These are phyloP conservation scores for Aureobasidium sp. DNA, from an alignment of 2,329 filamentous ascomycete genomes.

Conservation along the genomic window DNA sequence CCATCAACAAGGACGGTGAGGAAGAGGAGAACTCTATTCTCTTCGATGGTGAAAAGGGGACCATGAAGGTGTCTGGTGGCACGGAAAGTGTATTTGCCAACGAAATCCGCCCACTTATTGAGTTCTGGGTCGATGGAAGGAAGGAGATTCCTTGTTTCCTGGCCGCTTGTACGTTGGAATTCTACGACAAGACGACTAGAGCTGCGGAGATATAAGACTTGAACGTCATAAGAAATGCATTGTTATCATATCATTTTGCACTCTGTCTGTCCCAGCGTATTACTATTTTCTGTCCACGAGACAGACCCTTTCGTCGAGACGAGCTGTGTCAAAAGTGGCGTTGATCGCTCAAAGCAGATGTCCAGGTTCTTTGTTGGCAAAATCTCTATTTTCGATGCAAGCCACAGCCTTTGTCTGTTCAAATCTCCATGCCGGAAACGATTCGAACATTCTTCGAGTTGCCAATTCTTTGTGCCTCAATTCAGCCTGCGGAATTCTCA, in stretches of 20 bases:
- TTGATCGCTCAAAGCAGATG: background rate
- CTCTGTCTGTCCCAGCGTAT: background rate
- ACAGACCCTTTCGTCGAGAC: background rate
- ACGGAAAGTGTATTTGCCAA: constrained; percentile 78
- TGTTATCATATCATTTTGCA: background rate
- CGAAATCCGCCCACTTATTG: constrained; percentile 77
- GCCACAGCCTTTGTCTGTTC: background rate
- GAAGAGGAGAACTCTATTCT: constrained; percentile 55
- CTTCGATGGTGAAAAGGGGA: constrained; percentile 88
- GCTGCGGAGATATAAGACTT: background rate
- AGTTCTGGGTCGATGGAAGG: constrained; percentile 92
- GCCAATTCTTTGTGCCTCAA: background rate
- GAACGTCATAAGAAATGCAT: background rate
- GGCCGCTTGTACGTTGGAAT: constrained; percentile 84
- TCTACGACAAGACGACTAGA: constrained; percentile 63
- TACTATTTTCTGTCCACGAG: background rate
- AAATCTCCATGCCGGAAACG: background rate
- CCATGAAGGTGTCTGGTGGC: constrained; percentile 95
- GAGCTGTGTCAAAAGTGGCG: background rate
- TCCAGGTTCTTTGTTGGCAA: background rate
- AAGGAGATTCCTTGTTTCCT: constrained; percentile 91
- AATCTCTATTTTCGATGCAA: background rate
- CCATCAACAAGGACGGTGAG: constrained; percentile 35
- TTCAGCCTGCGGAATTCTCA: background rate
- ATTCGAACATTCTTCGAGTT: background rate